These are phyloP conservation scores for Haplosporangium sp. DNA, from an alignment of 371 early-diverging fungal species.

Conservation along the genomic window DNA sequence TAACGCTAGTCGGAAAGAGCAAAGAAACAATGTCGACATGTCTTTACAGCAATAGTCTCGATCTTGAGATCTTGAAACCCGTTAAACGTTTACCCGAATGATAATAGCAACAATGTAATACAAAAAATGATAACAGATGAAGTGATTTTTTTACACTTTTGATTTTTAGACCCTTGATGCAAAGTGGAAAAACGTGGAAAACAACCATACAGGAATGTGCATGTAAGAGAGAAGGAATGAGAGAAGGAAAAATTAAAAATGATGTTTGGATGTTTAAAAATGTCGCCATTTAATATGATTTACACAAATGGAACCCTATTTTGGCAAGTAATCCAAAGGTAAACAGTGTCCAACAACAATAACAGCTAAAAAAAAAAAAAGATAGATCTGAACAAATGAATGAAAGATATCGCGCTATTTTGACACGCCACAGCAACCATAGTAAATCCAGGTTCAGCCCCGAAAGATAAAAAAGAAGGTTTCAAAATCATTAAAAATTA, in stretches of 20 bases:
- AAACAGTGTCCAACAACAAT: neutral
- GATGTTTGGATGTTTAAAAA: constrained; percentile 3
- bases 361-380: neutral
- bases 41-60: too few relatives aligned
- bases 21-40: too few relatives aligned
- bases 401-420: constrained; percentile 23
- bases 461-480: too few relatives aligned
- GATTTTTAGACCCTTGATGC: too few relatives aligned
- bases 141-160: too few relatives aligned
- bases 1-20: too few relatives aligned
- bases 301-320: neutral
- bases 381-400: constrained; percentile 22
- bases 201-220: neutral
- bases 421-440: neutral
- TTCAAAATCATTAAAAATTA: too few relatives aligned
- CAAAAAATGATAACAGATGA: too few relatives aligned
- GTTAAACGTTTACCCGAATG: too few relatives aligned
- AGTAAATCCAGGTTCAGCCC: neutral
- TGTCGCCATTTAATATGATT: constrained; percentile 14
- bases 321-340: constrained; percentile 12
- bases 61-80: too few relatives aligned
- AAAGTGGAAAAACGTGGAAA: neutral
- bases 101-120: too few relatives aligned
- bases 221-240: neutral
- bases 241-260: neutral